Evolutionary conservation across 805 yeast species (phyloP), one percentile per base, ranked within the genome.

Genomic region (Henningerozyma blattae): DNA sequence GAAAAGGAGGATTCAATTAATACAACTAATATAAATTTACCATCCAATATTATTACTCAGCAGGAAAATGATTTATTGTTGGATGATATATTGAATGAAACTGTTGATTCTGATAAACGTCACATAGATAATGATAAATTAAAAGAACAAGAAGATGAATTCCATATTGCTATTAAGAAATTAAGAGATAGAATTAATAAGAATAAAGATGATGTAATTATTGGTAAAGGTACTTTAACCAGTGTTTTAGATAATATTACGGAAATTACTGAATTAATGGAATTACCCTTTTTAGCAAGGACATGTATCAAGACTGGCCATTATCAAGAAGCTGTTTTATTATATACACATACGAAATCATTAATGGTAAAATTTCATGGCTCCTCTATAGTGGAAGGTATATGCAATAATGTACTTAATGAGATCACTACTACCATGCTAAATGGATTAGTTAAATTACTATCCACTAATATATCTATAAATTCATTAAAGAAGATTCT

Each of bases 261-360:
- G 40, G 71, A 75, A 27, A 65, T 87, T 9, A 68, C 79, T 39
- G 94, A 83, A 46, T 68, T 87, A 8, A 61, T 89, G 43, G 94
- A 84, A 48, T 60, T 91, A 22, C 96, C 98, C 1, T 68, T 93
- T 2, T 54, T 89, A 31, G 76, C 89, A 22, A 68, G 76, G 31
- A 75, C 87, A n/a, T 84, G 96, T 56, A 83, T 87, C 9, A 66
- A 73, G 31, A 78, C 80, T 31, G 95, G 95, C 0, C 82, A 81
- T 48, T 91, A 87, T 50, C 80, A 85, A 22, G 94, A 86, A 48
- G 86, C 95, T 8, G 68, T 89, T 24, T 94, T 89, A 52, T 70
- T 89, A 12, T 79, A 86, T 10, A 69, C 80, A 20, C 75, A 82
- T 46, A 75, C 81, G 1, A 69, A 77, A 41, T 67, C 93, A 35